phyloP scores from a whole-genome alignment of 1,284 basidiomycete genomes.

The Sporisorium scitamineum region DNA sequence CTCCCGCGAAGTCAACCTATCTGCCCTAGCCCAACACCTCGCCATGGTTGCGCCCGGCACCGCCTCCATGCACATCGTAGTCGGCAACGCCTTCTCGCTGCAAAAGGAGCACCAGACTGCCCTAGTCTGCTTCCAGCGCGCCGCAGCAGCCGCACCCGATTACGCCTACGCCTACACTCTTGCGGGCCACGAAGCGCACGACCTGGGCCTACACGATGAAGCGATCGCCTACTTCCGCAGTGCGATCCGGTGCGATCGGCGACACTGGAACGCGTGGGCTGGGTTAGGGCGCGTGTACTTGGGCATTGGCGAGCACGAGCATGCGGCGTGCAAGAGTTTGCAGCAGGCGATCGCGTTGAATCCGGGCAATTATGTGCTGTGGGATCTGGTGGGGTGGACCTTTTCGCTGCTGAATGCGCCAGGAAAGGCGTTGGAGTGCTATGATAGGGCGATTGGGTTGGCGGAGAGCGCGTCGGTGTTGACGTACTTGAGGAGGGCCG shows the following conservation, averaged over 20 bases:
- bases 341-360: constrained; percentile 59
- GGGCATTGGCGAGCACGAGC: constrained; percentile 51
- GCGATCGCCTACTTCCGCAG: constrained; percentile 63
- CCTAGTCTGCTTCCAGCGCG: constrained; percentile 62
- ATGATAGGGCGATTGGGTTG: constrained; percentile 37
- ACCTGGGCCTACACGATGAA: constrained; percentile 58
- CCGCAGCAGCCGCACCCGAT: constrained; percentile 57
- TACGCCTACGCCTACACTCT: constrained; percentile 67
- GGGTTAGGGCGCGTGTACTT: constrained; percentile 63
- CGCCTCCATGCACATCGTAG: constrained; percentile 59
- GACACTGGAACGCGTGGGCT: constrained; percentile 68
- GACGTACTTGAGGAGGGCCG: constrained; percentile 42
- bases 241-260: constrained; percentile 59
- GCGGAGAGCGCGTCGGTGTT: constrained; percentile 26
- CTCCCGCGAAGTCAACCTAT: constrained; percentile 65
- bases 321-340: constrained; percentile 57
- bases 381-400: constrained; percentile 63
- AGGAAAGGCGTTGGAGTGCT: constrained; percentile 38
- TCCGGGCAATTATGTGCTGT: constrained; percentile 57
- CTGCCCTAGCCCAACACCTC: constrained; percentile 62
- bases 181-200: constrained; percentile 66
- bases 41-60: constrained; percentile 51
- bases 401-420: constrained; percentile 39
- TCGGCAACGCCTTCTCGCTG: constrained; percentile 66
- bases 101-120: constrained; percentile 65